Conservation (phyloP, 2,329 filamentous ascomycete species). For the Fusarium sp. region DNA sequence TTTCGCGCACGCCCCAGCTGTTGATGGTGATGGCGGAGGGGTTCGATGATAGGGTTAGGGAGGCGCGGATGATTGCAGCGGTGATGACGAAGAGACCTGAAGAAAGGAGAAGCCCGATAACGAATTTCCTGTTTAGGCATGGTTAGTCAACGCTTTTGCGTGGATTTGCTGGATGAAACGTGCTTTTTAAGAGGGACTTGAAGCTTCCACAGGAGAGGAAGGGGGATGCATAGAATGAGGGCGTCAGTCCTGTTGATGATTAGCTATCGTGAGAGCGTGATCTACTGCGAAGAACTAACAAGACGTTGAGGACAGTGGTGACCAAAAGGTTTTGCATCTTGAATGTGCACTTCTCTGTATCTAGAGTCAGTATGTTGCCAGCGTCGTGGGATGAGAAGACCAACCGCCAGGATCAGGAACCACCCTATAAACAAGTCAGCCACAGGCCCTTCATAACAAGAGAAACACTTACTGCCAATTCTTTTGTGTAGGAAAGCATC, state of each 20-base stretch:
- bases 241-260: conserved; percentile 25
- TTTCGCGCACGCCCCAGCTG: conserved; percentile 49
- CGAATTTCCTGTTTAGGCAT: conserved; percentile 33
- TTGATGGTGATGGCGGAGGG: conserved; percentile 46
- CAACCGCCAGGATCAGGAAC: conserved; percentile 36
- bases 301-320: conserved; percentile 41
- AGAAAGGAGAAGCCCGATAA: conserved; percentile 46
- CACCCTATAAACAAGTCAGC: conserved; percentile 33
- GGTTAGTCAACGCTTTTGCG: not conserved
- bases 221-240: conserved; percentile 38
- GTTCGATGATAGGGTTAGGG: conserved; percentile 41
- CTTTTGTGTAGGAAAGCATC: conserved; percentile 39
- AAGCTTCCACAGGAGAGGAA: conserved; percentile 43
- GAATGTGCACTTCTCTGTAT: conserved; percentile 30
- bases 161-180: fast-evolving
- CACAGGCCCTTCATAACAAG: fast-evolving
- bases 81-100: conserved; percentile 49
- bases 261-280: not conserved
- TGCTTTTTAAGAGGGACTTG: conserved; percentile 42
- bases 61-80: conserved; percentile 44
- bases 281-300: conserved; percentile 17
- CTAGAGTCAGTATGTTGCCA: not conserved
- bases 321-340: conserved; percentile 41
- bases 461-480: conserved; percentile 43
- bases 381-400: not conserved